Evolutionary conservation across 371 early-diverging fungal species (phyloP), one percentile per base, ranked within the genome.

Genomic region (Mortierella sp.): DNA sequence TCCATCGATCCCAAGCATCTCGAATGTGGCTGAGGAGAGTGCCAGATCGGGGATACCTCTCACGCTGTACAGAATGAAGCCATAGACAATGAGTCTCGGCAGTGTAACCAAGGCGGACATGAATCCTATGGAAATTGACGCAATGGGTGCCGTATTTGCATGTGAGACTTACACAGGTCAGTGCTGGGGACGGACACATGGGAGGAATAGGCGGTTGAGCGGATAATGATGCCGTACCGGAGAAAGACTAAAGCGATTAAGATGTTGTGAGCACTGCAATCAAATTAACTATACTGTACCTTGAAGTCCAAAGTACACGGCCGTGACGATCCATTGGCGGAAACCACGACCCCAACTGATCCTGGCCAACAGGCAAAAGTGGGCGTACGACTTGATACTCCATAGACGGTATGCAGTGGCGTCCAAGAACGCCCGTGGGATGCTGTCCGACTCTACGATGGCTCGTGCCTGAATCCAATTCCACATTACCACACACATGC

Each of bases 281-380:
- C 34, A 47, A 47, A 10, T 24, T 13, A 50, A 14, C 45, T 16
- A 27, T 30, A 28, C 18, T 21, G 3, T 74, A 56, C 76, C 76
- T 61, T 74, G 76, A 42, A 65, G 27, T 1, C 69, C 76, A 60
- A 74, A 69, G 65, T 74, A 69, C 13, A 69, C 27, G 19, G 43
- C 56, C 50, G 54, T 55, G 24, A 65, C 58, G 18, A 64, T 28
- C 54, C 69, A 41, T 45, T 74, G 76, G 7, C 66, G 65, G 1
- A 57, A 38, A 30, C 30, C 61, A 0, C 39, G 45, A 58, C 76
- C 76, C 76, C 69, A 74, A 3, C 34, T 26, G 51, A 74, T 74
- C 31, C 43, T 41, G 21, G 70, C 24, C 13, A 74, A 47, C 6
- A 74, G 31, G 24, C 76, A 74, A 23, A 65, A 74, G 34, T 74